These are phyloP conservation scores for Begonia fuchsioides DNA, from an alignment of 306 rosid genomes.

Conservation along the genomic window DNA sequence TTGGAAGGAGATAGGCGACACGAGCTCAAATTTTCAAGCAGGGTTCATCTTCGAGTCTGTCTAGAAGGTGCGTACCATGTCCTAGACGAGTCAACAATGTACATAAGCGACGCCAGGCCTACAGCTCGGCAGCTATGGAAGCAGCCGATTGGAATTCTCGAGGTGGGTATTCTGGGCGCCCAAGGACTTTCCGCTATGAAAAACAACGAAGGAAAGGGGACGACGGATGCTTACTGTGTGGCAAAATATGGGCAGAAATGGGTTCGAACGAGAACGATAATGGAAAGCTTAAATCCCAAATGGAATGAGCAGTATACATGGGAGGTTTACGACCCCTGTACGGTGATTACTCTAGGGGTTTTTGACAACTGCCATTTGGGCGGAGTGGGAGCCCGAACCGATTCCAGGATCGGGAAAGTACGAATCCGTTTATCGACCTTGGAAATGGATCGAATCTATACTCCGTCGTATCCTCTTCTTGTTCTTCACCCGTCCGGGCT, in stretches of 20 bases:
- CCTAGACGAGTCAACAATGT: constrained; percentile 32
- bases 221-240: constrained; percentile 35
- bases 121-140: constrained; percentile 32
- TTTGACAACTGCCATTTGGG: constrained; percentile 31
- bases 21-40: constrained; percentile 20
- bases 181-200: constrained; percentile 34
- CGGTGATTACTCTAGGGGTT: constrained; percentile 32
- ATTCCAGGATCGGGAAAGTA: constrained; percentile 33
- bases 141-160: constrained; percentile 27
- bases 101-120: constrained; percentile 40
- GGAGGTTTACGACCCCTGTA: constrained; percentile 38
- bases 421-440: constrained; percentile 46
- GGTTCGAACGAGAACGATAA: constrained; percentile 33
- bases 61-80: constrained; percentile 42
- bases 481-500: constrained; percentile 45
- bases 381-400: constrained; percentile 16
- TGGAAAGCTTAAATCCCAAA: constrained; percentile 23
- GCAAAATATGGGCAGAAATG: constrained; percentile 39
- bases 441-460: constrained; percentile 53
- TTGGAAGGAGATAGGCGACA: not conserved
- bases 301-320: no score
- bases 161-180: constrained; percentile 29
- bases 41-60: constrained; percentile 25
- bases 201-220: constrained; percentile 23
- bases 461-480: constrained; percentile 61